These are phyloP conservation scores for Diaporthe longicolla DNA, from an alignment of 2,329 filamentous ascomycete genomes.

Conservation along the genomic window DNA sequence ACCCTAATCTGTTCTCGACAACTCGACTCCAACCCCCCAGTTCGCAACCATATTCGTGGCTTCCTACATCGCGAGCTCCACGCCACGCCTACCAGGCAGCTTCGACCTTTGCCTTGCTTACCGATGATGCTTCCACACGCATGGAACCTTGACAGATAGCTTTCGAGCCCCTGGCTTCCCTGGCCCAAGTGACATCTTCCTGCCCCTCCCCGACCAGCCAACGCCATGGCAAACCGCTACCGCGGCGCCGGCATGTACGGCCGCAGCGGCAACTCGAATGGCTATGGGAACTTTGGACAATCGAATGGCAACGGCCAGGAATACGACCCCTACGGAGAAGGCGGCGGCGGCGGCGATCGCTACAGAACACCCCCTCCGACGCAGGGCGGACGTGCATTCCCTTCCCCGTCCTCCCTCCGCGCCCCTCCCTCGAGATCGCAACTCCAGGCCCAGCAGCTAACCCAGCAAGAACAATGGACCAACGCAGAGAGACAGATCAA, in stretches of 20 bases:
- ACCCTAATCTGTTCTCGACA: conserved; percentile 14
- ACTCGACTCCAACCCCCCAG: conserved; percentile 6
- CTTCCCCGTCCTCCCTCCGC: conserved; percentile 50
- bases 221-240: conserved; percentile 67
- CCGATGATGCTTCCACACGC: conserved; percentile 33
- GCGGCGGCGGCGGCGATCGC: conserved; percentile 52
- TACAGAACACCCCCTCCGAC: conserved; percentile 55
- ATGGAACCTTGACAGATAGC: conserved; percentile 43
- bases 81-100: neutral
- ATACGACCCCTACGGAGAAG: conserved; percentile 63
- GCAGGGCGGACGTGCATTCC: conserved; percentile 49
- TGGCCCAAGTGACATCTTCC: conserved; percentile 5
- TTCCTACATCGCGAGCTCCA: neutral
- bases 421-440: conserved; percentile 53
- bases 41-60: conserved; percentile 5
- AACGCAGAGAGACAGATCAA: conserved; percentile 70
- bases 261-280: conserved; percentile 56
- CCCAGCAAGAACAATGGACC: conserved; percentile 51
- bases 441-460: conserved; percentile 43
- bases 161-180: conserved; percentile 30
- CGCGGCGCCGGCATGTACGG: conserved; percentile 59
- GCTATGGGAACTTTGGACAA: conserved; percentile 59
- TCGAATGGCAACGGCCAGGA: conserved; percentile 47
- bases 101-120: neutral
- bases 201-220: conserved; percentile 32